These are phyloP conservation scores for Aspergillus sp. DNA, from an alignment of 2,329 filamentous ascomycete genomes.

Conservation along the genomic window DNA sequence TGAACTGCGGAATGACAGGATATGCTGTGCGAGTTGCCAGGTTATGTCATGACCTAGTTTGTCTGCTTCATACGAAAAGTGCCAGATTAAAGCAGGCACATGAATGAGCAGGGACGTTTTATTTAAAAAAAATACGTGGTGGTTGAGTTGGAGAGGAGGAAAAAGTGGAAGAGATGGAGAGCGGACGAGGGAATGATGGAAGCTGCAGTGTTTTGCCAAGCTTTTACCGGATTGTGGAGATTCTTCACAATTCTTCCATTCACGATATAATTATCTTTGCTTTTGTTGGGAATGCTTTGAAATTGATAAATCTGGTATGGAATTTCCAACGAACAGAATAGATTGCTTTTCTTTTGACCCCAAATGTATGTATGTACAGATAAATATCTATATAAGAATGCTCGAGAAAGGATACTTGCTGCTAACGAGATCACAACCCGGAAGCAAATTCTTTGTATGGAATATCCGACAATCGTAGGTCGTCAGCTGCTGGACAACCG, in stretches of 20 bases:
- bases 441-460: too few species aligned
- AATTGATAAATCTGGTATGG: neutral
- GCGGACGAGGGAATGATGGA: neutral
- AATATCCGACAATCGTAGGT: neutral
- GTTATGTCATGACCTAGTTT: neutral
- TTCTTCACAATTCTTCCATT: neutral
- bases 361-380: neutral
- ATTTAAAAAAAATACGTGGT: neutral
- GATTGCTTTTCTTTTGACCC: too few species aligned
- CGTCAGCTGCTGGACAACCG: neutral
- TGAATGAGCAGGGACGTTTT: neutral
- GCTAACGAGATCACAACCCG: too few species aligned
- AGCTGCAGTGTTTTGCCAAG: slow-evolving; percentile 1
- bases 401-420: too few species aligned
- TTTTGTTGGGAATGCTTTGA: neutral
- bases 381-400: neutral
- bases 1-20: neutral
- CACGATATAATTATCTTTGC: neutral
- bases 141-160: neutral
- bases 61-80: neutral
- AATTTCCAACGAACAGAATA: neutral
- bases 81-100: neutral
- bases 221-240: neutral
- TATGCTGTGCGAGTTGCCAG: neutral
- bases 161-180: neutral